Conservation (phyloP, 2,329 filamentous ascomycete genomes). For the Aspergillus pseudonomiae region DNA sequence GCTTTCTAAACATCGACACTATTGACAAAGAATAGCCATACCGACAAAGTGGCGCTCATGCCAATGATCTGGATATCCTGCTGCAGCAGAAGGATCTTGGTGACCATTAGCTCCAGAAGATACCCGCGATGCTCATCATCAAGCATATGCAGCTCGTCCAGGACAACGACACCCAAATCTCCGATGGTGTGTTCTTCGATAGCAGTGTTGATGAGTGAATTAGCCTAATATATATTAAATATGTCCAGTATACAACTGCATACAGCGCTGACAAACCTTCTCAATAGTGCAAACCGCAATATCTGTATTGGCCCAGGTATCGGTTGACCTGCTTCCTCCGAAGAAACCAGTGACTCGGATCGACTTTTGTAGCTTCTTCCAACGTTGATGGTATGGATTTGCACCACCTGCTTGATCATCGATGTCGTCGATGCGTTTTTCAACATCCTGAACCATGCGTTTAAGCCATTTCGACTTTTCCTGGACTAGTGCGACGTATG, state of each 20-base stretch:
- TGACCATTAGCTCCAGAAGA: constrained; percentile 72
- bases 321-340: constrained; percentile 69
- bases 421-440: constrained; percentile 39
- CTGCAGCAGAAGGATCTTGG: constrained; percentile 70
- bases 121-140: constrained; percentile 77
- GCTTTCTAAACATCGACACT: background rate
- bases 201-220: constrained; percentile 71
- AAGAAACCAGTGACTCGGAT: constrained; percentile 74
- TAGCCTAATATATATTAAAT: constrained; percentile 57
- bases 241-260: background rate
- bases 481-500: constrained; percentile 78
- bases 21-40: constrained; percentile 39
- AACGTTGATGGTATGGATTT: constrained; percentile 52
- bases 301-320: constrained; percentile 74
- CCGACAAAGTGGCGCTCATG: constrained; percentile 78
- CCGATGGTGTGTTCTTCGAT: constrained; percentile 70
- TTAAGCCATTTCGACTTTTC: constrained; percentile 78
- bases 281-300: constrained; percentile 80
- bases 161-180: constrained; percentile 67
- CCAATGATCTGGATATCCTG: constrained; percentile 71
- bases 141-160: constrained; percentile 83
- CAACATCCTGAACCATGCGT: constrained; percentile 64
- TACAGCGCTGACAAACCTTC: constrained; percentile 51
- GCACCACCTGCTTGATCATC: constrained; percentile 38
- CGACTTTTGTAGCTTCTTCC: constrained; percentile 59